Evolutionary conservation across 176 grass and related monocot genomes (phyloP).

Genomic region (Pontederia paniculata): DNA sequence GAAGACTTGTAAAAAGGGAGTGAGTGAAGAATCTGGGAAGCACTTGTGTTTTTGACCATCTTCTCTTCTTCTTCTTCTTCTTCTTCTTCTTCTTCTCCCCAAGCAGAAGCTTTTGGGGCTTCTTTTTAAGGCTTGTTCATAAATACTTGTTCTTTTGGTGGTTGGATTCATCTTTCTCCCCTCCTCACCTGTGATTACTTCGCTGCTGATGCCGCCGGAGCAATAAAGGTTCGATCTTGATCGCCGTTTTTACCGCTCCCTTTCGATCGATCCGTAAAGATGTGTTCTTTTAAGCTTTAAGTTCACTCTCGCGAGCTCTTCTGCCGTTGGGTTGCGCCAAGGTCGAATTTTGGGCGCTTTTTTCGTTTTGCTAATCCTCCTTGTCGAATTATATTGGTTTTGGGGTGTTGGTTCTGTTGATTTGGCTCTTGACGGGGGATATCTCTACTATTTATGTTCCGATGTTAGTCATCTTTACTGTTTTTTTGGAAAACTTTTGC

Average conservation of each 20-base stretch:
- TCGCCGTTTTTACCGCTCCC: background rate
- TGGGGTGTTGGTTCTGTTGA: no score
- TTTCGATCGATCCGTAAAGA: background rate
- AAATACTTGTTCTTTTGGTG: background rate
- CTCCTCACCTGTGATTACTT: background rate
- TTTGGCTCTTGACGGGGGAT: no score
- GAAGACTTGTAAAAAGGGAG: background rate
- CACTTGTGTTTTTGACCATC: background rate
- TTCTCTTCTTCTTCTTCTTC: background rate
- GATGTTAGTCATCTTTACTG: no score
- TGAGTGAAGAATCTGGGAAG: background rate
- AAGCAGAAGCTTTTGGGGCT: no score
- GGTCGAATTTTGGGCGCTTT: no score
- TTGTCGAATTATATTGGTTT: no score
- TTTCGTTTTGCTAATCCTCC: no score
- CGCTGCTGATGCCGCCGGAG: background rate
- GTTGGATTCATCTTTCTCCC: background rate
- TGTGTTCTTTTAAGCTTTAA: background rate
- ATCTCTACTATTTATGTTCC: no score
- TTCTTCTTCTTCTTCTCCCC: background rate
- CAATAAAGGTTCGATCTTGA: constrained; percentile 2
- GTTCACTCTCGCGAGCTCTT: background rate
- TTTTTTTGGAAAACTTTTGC: no score
- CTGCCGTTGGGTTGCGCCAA: background rate
- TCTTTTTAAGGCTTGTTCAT: background rate